Conservation (phyloP, 2,329 filamentous ascomycete species). For the Lasiodiplodia gonubiensis region DNA sequence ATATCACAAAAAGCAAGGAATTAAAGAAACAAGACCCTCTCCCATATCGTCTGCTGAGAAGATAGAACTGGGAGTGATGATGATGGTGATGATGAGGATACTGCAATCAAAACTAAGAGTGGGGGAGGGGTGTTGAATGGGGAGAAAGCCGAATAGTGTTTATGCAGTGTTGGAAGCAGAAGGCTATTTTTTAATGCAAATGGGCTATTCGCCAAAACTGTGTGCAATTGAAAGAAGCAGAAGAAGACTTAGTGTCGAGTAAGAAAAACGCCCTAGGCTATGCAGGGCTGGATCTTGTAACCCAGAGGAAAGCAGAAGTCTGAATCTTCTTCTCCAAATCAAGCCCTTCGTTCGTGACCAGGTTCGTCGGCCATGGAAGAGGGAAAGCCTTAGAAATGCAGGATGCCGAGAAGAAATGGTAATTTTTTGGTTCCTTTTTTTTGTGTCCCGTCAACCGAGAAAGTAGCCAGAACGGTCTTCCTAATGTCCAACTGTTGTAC, state of each 20-base stretch:
- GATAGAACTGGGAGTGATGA: not conserved
- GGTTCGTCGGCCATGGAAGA: not conserved
- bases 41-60: not conserved
- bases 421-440: constrained; percentile 6
- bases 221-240: constrained; percentile 19
- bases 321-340: not conserved
- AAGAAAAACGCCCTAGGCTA: constrained; percentile 9
- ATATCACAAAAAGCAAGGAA: not conserved
- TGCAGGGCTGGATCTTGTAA: constrained; percentile 18
- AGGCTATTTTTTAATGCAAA: constrained; percentile 13
- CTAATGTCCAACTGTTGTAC: constrained; percentile 21
- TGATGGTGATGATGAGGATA: not conserved
- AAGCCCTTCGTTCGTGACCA: not conserved
- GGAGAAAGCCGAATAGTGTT: constrained; percentile 7
- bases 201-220: not conserved
- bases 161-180: constrained; percentile 10
- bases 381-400: not conserved
- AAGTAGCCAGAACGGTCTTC: constrained; percentile 8
- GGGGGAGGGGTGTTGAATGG: not conserved
- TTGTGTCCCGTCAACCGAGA: not conserved
- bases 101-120: not conserved
- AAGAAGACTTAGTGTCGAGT: not conserved
- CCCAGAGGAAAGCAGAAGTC: constrained; percentile 4
- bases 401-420: constrained; percentile 12
- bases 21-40: not conserved